phyloP scores from a whole-genome alignment of 768 basidiomycete genomes.

The Auricularia sp. region DNA sequence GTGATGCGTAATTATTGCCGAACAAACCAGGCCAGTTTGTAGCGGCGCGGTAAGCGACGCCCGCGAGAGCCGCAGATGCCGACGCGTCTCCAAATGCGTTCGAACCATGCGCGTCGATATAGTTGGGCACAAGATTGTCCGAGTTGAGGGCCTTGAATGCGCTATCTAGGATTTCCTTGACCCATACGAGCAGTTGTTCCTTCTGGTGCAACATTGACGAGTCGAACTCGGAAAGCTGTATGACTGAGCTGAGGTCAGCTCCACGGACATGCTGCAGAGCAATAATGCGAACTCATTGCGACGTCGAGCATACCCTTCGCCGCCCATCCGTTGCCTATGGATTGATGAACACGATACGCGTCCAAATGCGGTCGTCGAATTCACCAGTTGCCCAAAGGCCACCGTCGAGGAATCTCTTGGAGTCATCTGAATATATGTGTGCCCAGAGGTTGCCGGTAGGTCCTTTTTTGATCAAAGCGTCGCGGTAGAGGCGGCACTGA shows the following conservation, averaged over 20 bases:
- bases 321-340: slow-evolving; percentile 30
- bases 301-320: slow-evolving; percentile 32
- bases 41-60: slow-evolving; percentile 18
- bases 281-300: not conserved
- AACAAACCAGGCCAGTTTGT: slow-evolving; percentile 22
- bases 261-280: not conserved
- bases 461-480: slow-evolving; percentile 21
- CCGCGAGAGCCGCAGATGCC: slow-evolving; percentile 21
- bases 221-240: slow-evolving; percentile 21
- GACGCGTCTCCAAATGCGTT: slow-evolving; percentile 27
- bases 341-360: not conserved
- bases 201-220: slow-evolving; percentile 22
- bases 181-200: slow-evolving; percentile 24
- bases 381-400: slow-evolving; percentile 30
- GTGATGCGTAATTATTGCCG: slow-evolving; percentile 21
- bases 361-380: not conserved
- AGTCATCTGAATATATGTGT: slow-evolving; percentile 25
- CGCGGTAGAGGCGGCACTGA: slow-evolving; percentile 33
- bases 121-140: slow-evolving; percentile 27
- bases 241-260: slow-evolving; percentile 19
- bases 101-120: slow-evolving; percentile 19
- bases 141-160: slow-evolving; percentile 17
- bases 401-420: slow-evolving; percentile 11
- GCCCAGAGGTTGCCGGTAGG: slow-evolving; percentile 28
- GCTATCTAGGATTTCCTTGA: slow-evolving; percentile 26